Evolutionary conservation across 2,329 filamentous ascomycete genomes (phyloP), one percentile per base, ranked within the genome.

Genomic region (Acrocalymma vagum): DNA sequence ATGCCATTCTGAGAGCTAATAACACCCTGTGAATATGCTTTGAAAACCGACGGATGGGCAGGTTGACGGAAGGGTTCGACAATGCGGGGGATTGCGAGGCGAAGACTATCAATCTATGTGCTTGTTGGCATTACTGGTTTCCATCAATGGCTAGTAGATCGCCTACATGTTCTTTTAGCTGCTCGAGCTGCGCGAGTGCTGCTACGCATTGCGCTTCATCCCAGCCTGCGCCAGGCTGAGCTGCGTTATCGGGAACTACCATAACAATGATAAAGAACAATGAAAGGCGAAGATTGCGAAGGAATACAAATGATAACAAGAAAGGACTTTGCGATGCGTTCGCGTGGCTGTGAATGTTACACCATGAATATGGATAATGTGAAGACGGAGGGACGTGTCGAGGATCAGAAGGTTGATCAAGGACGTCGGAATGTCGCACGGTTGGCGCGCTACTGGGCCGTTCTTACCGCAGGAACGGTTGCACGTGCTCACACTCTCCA

Each of bases 111-210:
- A 15, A 78, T 58, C 73, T 77, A 35, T 16, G 13, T 8, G 1
- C 9, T 15, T 18, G 20, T 56, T 29, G 59, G 48, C 29, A 22
- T 25, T 2, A 10, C 2, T 6, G 1, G 5, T 38, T 9, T 11
- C 13, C 14, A 25, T 6, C 10, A 16, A 13, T 11, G 16, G 14
- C 10, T 8, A 9, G 21, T 6, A n/a, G 1, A 10, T 14, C 10
- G 31, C 44, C 16, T 47, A 74, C 75, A 58, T 76, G 69, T 27
- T 68, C 60, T 48, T 76, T 71, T 4, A 78, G 61, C 26, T 62
- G 55, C 49, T 75, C 72, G 14, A 78, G 62, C 29, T 72, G 67
- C 22, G 71, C 71, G 26, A 78, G 71, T 3, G 72, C 73, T 41
- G 65, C 62, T 53, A 63, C 65, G 47, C 67, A 70, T 42, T 69